Percentiles rank a stretch among this genome's conserved stretches.
These are phyloP conservation scores for Termitomyces sp. DNA, from an alignment of 768 basidiomycete species.

Conservation along the genomic window DNA sequence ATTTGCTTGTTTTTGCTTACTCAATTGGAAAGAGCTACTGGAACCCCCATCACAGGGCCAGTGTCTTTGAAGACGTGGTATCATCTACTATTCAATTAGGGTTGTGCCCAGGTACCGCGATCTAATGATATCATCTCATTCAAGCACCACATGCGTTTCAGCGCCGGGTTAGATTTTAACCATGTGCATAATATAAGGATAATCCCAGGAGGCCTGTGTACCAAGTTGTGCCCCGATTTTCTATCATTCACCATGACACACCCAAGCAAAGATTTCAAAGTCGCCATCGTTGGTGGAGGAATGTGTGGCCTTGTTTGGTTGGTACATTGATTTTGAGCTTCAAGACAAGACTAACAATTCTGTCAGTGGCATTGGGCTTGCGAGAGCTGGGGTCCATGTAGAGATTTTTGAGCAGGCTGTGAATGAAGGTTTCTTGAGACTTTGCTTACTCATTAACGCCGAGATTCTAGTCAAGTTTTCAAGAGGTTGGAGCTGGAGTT, in stretches of 20 bases:
- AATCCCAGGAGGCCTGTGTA: no score
- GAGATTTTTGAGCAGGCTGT: constrained; percentile 51
- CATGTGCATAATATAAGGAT: neutral
- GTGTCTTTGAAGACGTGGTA: neutral
- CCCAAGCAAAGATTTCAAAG: constrained; percentile 33
- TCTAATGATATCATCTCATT: neutral
- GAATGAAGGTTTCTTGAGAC: neutral
- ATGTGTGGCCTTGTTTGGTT: constrained; percentile 45
- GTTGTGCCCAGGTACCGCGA: neutral
- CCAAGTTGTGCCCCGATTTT: neutral
- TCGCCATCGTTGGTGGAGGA: no score
- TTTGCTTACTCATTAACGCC: neutral
- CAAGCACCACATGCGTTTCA: neutral
- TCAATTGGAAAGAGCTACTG: neutral
- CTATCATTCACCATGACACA: neutral
- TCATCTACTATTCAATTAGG: neutral
- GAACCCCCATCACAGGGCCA: no score
- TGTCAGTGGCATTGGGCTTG: constrained; percentile 35
- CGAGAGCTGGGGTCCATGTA: constrained; percentile 35
- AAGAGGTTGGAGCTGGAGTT: constrained; percentile 52
- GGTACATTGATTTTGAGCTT: neutral
- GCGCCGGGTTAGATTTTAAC: neutral
- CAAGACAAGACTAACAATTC: neutral
- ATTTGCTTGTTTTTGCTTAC: neutral
- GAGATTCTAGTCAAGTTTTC: constrained; percentile 34